Conservation (phyloP, 116 monocot species). For the Dioscorea cayenensis region DNA sequence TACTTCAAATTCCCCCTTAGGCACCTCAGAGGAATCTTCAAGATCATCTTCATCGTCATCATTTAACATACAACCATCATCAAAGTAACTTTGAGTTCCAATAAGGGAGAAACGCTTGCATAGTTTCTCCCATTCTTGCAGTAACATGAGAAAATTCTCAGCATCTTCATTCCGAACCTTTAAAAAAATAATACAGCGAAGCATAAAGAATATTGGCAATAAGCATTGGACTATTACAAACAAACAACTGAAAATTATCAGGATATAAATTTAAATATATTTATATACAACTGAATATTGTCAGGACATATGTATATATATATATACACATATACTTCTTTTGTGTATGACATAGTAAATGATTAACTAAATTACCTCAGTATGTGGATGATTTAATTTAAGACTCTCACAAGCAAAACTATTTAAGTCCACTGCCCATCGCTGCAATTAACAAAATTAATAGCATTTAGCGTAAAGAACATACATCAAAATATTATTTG, state of each 20-base stretch:
- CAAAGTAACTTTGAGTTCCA: slow-evolving; percentile 6
- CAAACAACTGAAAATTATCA: too few relatives aligned
- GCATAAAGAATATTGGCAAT: too few relatives aligned
- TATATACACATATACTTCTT: too few relatives aligned
- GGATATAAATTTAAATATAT: too few relatives aligned
- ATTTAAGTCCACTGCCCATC: slow-evolving; percentile 61
- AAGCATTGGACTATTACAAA: neutral
- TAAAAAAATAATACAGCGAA: neutral
- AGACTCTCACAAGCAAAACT: slow-evolving; percentile 47
- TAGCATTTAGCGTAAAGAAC: neutral
- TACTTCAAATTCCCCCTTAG: slow-evolving; percentile 60
- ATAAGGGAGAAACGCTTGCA: slow-evolving; percentile 30
- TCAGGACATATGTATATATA: too few relatives aligned
- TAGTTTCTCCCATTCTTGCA: slow-evolving; percentile 60
- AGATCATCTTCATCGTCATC: slow-evolving; percentile 7
- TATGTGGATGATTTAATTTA: slow-evolving; percentile 42
- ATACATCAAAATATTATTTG: neutral
- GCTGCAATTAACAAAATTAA: slow-evolving; percentile 11
- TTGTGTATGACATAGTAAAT: neutral
- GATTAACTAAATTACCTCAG: slow-evolving; percentile 26
- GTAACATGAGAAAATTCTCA: slow-evolving; percentile 45
- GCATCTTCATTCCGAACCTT: slow-evolving; percentile 67
- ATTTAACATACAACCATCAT: neutral
- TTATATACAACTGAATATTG: too few relatives aligned
- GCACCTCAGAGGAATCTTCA: slow-evolving; percentile 3